Conservation (phyloP, 495 filamentous ascomycete species). For the Melanomma pulvis-pyrius region DNA sequence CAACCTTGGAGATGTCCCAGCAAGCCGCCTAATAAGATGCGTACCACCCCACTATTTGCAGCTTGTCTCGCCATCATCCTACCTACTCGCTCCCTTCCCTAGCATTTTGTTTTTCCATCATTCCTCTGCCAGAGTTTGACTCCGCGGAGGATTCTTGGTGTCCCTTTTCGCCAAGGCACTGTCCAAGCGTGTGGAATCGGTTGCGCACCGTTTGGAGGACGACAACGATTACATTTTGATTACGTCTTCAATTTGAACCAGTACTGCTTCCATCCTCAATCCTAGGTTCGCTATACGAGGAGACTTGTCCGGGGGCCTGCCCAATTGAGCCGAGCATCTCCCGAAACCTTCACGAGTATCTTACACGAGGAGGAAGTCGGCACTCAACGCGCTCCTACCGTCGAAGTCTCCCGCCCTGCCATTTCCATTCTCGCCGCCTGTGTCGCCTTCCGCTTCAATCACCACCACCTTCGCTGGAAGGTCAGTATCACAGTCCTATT, state of each 20-base stretch:
- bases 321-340: constrained; percentile 5
- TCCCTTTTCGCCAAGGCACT: not conserved
- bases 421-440: not conserved
- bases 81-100: too few relatives aligned
- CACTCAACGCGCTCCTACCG: not conserved
- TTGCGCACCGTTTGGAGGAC: not conserved
- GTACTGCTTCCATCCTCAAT: not conserved
- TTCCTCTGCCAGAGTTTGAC: too few relatives aligned
- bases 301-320: not conserved
- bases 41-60: too few relatives aligned
- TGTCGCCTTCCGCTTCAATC: not conserved
- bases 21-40: too few relatives aligned
- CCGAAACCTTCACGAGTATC: not conserved
- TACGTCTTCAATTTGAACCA: too few relatives aligned
- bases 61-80: too few relatives aligned
- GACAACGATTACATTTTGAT: not conserved
- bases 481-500: not conserved
- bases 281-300: not conserved
- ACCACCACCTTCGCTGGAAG: not conserved
- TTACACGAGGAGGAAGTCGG: not conserved
- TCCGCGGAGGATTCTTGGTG: too few relatives aligned
- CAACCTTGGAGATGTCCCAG: too few relatives aligned
- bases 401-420: not conserved
- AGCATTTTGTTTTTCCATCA: too few relatives aligned
- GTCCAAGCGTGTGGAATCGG: not conserved